A percentile compares a stretch with the other conserved stretches of the same genome.
Conservation (phyloP, 768 basidiomycete species). For the Termitomyces sp. region DNA sequence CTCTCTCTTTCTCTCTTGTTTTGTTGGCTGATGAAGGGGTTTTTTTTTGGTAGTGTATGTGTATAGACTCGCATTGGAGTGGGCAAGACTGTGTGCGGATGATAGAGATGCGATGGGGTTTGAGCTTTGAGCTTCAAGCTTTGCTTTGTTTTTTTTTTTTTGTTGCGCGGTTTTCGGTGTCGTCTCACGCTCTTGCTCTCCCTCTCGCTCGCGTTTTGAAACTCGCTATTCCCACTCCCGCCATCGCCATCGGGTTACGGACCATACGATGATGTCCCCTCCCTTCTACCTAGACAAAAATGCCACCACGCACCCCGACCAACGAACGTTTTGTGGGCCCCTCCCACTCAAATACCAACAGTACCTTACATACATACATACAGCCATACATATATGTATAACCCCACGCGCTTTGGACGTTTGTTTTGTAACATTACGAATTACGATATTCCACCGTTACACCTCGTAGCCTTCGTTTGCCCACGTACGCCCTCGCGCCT, state of each 20-base stretch:
- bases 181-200: neutral
- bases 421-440: neutral
- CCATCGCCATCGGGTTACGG: neutral
- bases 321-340: neutral
- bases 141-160: neutral
- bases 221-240: neutral
- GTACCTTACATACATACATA: neutral
- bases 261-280: neutral
- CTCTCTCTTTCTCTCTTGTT: neutral
- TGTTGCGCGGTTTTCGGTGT: neutral
- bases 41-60: conserved; percentile 58
- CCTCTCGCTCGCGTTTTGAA: too few relatives aligned
- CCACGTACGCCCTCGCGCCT: too few relatives aligned
- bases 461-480: too few relatives aligned
- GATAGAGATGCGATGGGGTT: conserved; percentile 70
- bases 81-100: conserved; percentile 79
- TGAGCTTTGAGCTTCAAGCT: conserved; percentile 13
- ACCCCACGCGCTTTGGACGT: neutral
- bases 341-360: too few relatives aligned
- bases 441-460: neutral
- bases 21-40: neutral
- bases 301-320: neutral
- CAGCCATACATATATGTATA: neutral
- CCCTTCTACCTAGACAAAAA: neutral
- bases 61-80: conserved; percentile 84